phyloP scores from a whole-genome alignment of 305 asterid genomes.

The Stenogyne calaminthoides region DNA sequence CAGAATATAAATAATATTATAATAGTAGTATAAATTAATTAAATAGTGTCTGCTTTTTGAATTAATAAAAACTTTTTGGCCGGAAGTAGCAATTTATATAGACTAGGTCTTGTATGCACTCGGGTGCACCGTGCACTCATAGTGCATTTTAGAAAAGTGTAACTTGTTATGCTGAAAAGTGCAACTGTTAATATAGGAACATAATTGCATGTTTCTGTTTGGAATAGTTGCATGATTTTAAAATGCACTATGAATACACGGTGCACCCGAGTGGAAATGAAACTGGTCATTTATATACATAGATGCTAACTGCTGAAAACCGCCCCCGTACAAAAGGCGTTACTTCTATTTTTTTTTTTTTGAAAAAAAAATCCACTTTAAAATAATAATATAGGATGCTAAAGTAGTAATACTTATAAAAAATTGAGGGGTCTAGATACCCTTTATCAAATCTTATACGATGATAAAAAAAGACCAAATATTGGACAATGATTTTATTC shows the following conservation, averaged over 20 bases:
- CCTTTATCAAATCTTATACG: neutral
- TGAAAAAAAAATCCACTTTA: neutral
- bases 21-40: neutral
- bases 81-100: neutral
- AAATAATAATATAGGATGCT: too few relatives aligned
- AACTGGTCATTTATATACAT: too few relatives aligned
- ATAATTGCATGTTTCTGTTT: too few relatives aligned
- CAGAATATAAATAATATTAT: conserved; percentile 23
- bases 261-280: too few relatives aligned
- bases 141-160: too few relatives aligned
- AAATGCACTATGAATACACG: too few relatives aligned
- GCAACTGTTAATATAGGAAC: too few relatives aligned
- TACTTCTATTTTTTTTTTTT: too few relatives aligned
- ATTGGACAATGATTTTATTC: neutral
- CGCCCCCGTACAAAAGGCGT: conserved; percentile 7
- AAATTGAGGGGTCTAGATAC: neutral
- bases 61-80: neutral
- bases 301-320: conserved; percentile 3
- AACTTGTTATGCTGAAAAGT: too few relatives aligned
- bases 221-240: too few relatives aligned
- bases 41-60: neutral
- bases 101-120: too few relatives aligned
- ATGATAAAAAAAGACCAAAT: neutral
- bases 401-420: neutral
- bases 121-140: too few relatives aligned